phyloP scores from a whole-genome alignment of 805 yeast species.

The Candida pseudofarinosa region DNA sequence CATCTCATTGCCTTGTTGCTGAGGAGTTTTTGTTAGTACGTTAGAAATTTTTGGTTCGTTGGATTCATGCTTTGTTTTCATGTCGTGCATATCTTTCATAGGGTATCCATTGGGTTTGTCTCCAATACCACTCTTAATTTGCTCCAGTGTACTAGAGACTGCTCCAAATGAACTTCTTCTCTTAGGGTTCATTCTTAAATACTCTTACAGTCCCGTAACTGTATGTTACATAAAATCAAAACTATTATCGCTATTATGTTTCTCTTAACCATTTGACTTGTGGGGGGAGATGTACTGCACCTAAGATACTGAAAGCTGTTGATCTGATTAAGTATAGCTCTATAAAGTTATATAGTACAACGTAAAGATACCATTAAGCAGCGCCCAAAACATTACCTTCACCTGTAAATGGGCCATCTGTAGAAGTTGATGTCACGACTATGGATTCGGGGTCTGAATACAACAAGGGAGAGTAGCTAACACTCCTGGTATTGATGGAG shows the following conservation, averaged over 20 bases:
- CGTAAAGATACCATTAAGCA: conserved; percentile 3
- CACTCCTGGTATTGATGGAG: conserved; percentile 44
- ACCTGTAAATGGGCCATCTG: conserved; percentile 10
- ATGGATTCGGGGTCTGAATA: conserved; percentile 19
- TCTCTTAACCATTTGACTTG: background rate
- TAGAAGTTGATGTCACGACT: background rate
- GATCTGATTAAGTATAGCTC: background rate
- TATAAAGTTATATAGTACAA: background rate
- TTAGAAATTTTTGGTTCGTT: background rate
- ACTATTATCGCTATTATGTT: background rate
- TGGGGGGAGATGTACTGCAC: background rate
- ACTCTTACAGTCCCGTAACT: background rate
- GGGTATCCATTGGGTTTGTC: background rate
- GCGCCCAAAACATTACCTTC: conserved; percentile 19
- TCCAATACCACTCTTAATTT: background rate
- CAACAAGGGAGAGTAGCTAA: conserved; percentile 25
- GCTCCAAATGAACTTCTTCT: background rate
- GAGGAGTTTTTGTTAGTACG: background rate
- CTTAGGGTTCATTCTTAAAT: background rate
- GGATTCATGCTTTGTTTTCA: background rate
- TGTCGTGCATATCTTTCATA: background rate
- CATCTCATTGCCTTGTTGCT: background rate
- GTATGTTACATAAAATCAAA: too few relatives aligned
- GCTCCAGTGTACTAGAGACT: background rate
- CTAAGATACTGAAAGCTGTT: background rate